Evolutionary conservation across 164 flowering plant species (phyloP).

Genomic region (Aristolochia contorta): DNA sequence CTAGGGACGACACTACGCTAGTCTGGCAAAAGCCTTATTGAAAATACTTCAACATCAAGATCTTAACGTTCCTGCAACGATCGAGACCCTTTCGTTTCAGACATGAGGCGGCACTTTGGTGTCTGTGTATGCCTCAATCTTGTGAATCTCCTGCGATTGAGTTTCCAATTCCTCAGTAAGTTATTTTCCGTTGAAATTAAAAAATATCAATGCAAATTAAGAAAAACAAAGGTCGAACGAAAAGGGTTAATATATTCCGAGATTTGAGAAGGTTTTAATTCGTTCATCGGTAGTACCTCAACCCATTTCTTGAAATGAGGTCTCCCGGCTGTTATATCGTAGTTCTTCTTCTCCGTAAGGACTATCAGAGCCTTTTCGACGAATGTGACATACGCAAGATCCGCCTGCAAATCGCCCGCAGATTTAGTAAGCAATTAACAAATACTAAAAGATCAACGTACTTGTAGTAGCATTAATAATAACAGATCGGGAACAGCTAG

Average conservation of each 20-base stretch:
- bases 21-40: too few species aligned
- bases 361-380: background rate
- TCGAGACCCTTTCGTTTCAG: too few species aligned
- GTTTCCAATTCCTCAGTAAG: too few species aligned
- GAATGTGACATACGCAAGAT: constrained; percentile 1
- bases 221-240: background rate
- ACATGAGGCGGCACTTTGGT: background rate
- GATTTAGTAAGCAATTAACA: background rate
- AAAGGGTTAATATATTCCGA: background rate
- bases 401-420: background rate
- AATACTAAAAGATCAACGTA: background rate
- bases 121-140: background rate
- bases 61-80: too few species aligned
- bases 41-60: too few species aligned
- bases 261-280: background rate
- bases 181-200: too few species aligned
- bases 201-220: too few species aligned
- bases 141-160: background rate
- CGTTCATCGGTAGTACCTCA: background rate
- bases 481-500: background rate
- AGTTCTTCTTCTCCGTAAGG: constrained; percentile 4
- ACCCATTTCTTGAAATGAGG: constrained; percentile 1
- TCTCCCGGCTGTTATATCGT: constrained; percentile 2
- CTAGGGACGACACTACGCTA: too few species aligned
- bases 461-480: background rate